Conservation (phyloP, 2,329 filamentous ascomycete genomes). For the Trichophyton simii region DNA sequence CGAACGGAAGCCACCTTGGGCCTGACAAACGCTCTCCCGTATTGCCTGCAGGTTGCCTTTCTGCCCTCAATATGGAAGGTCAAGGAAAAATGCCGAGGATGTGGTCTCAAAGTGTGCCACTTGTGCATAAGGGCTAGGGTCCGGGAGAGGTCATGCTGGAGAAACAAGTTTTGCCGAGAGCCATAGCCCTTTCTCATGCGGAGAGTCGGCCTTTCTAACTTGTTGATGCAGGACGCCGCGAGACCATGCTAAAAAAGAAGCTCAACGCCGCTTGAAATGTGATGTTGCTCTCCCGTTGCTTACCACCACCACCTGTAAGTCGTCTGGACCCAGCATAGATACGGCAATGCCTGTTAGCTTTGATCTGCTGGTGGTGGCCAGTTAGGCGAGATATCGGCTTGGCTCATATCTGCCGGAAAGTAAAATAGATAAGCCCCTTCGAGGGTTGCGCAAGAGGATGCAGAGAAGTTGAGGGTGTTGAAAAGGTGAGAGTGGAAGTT, state of each 20-base stretch:
- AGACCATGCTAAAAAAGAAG: background rate
- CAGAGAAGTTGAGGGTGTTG: background rate
- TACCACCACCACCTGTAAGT: background rate
- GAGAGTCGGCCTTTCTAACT: background rate
- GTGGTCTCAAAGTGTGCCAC: background rate
- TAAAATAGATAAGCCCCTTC: background rate
- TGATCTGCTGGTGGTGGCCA: background rate
- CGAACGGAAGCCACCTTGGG: background rate
- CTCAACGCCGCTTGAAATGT: background rate
- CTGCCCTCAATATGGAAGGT: background rate
- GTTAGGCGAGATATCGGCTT: background rate
- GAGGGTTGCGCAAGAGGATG: no score
- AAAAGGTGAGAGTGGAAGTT: background rate
- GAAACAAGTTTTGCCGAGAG: background rate
- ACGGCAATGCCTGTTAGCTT: background rate
- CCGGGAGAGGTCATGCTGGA: background rate
- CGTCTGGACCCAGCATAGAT: background rate
- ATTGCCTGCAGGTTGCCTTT: background rate
- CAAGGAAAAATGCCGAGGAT: background rate
- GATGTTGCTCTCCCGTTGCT: constrained; percentile 1
- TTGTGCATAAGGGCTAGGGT: background rate
- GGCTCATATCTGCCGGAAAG: background rate
- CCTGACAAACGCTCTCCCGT: background rate
- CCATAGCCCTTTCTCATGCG: background rate
- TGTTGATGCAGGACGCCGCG: background rate